phyloP scores from a whole-genome alignment of 2,329 filamentous ascomycete genomes.

The Hirsutella minnesotensis region DNA sequence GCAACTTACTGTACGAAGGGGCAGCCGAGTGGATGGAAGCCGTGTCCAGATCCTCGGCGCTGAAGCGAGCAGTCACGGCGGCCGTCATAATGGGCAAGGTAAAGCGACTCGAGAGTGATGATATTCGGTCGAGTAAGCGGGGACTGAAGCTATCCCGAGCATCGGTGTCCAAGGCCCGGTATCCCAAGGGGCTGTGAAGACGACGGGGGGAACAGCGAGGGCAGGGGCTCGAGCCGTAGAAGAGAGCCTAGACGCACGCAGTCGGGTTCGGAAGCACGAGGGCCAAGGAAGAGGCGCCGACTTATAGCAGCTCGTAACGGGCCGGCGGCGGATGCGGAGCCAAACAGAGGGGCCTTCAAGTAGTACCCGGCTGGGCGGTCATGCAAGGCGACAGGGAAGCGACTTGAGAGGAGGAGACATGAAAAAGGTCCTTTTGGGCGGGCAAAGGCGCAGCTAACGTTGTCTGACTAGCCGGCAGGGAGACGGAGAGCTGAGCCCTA shows the following conservation, averaged over 20 bases:
- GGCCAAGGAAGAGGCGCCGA: background rate
- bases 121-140: constrained; percentile 6
- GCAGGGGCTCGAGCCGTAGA: background rate
- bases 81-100: constrained; percentile 18
- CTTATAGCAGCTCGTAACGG: background rate
- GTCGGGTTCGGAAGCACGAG: background rate
- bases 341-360: background rate
- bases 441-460: no score
- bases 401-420: background rate
- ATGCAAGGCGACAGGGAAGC: background rate
- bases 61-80: constrained; percentile 20
- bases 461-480: no score
- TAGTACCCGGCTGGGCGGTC: background rate
- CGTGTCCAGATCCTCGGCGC: constrained; percentile 50
- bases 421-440: background rate
- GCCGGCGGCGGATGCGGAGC: background rate
- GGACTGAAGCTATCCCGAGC: constrained; percentile 2
- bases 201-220: background rate
- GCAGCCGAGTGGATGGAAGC: constrained; percentile 54
- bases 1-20: constrained; percentile 51
- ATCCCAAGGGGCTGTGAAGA: background rate
- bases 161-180: constrained; percentile 1
- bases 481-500: no score
- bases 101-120: background rate
- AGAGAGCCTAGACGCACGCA: background rate